Base-by-base conservation (phyloP, 2,329 filamentous ascomycete species). In the Exophiala oligosperma region DNA sequence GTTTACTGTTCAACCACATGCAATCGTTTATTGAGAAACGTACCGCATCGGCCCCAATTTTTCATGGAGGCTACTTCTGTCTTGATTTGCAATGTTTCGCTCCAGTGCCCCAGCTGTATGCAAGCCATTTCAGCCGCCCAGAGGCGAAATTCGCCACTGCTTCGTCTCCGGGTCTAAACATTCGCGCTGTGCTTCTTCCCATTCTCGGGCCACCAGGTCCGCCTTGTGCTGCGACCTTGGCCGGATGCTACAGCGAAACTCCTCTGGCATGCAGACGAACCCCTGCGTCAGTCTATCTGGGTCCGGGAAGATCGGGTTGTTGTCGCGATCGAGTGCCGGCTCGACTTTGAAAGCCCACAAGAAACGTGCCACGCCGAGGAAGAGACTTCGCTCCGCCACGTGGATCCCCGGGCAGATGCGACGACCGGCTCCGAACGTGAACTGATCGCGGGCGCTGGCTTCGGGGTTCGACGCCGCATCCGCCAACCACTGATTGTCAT, bases 241-340 rank as follows among this genome's bases (percentile, higher is more conserved):
- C 17, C 17, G 17, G 44, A 78, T 77, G 3, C 52, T 67, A 1
- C 70, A 73, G 11, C 60, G 65, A 40, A 70, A 78, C 56, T 72
- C 68, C 55, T 74, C 74, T 0, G 77, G 76, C 75, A 76, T 75
- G 62, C 73, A 76, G 1, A 77, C 74, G 56, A 78, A 76, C 0
- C 75, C 77, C 61, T 76, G 74, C 0, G 74, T 77, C 49, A 77
- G 61, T 28, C 69, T 71, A 23, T 77, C 74, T 4, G 65, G 67
- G 52, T 78, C 72, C 0, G 75, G 75, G 1, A 74, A 41, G 29
- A 78, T 71, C 35, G 47, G 1, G 62, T 62, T 47, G 65, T 74
- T 73, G 1, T 65, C 26, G 1, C 23, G 61, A 58, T 74, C 71
- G 11, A 63, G 62, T 8, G 14, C 49, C 26, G 50, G 49, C 26